Evolutionary conservation across 768 basidiomycete genomes (phyloP), one percentile per base, ranked within the genome.

Genomic region (Panellus pusillus): DNA sequence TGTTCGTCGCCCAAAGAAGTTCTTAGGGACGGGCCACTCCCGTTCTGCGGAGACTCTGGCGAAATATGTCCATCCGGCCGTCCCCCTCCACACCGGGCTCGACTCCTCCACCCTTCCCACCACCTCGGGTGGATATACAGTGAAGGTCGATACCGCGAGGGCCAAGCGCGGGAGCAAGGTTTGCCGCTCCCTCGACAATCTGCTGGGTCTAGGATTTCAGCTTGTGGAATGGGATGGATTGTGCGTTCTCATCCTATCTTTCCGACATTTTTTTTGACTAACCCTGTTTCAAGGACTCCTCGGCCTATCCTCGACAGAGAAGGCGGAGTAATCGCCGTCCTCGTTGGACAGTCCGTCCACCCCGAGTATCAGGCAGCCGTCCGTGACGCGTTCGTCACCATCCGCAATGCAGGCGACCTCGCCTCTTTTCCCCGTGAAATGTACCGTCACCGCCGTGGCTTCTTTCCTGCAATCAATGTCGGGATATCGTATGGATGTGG

Each of bases 291-390:
- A 17, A 49, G 47, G 15, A 29, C 38, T 1, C 39, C 47, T 1
- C 38, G 38, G 12, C 47, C 47, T 3, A 11, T 49, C 38, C 3
- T 49, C 8, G 47, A 49, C 29, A 19, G 24, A 3, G 11, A 29
- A 9, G 47, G 39, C 38, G 38, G 47, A 15, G 31, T 49, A 9
- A 36, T 51, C 40, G 50, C 43, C 4, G 50, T 51, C 2, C 50
- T 51, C 19, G 50, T 18, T 1, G 50, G 50, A 9, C 42, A 44
- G 27, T 42, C 50, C 9, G 15, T 17, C 36, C 11, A 28, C 20
- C 12, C 32, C 2, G 35, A 3, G 1, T 51, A 51, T 14, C 13
- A 5, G n/a, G 32, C 19, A 4, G 50, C 41, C 5, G 50, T 19
- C 20, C 9, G 11, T 17, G 13, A 11, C 27, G 50, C 43, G 20